A percentile compares a stretch with the other conserved stretches of the same genome.
These are phyloP conservation scores for Gnomoniopsis sp. DNA, from an alignment of 2,329 filamentous ascomycete species.

Conservation along the genomic window DNA sequence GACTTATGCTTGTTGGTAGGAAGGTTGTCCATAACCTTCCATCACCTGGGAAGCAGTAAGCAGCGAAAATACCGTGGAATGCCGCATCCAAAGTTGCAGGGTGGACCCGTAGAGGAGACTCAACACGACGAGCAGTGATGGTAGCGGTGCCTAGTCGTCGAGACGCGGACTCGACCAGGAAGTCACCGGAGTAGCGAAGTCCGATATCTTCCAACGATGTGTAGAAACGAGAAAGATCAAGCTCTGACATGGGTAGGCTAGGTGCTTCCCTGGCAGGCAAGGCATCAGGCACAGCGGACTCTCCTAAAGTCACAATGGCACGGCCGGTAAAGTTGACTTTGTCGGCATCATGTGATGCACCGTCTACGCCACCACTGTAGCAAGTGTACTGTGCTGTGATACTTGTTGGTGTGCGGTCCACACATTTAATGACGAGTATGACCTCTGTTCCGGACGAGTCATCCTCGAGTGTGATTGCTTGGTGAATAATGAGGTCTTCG, in stretches of 20 bases:
- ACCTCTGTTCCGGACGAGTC: background rate
- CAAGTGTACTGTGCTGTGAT: background rate
- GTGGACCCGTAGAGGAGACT: background rate
- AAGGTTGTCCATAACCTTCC: background rate
- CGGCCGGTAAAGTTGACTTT: no score
- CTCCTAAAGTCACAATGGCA: no score
- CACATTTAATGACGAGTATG: background rate
- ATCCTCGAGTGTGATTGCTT: conserved; percentile 17
- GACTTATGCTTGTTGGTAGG: background rate
- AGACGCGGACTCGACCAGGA: background rate
- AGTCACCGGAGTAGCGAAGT: background rate
- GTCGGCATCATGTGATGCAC: background rate
- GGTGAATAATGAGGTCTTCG: conserved; percentile 17
- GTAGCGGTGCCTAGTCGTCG: background rate
- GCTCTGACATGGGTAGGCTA: no score
- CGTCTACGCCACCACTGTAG: background rate
- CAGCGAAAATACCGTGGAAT: background rate
- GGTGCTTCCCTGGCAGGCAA: no score
- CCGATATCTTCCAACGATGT: no score
- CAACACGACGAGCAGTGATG: background rate
- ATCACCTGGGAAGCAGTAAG: background rate
- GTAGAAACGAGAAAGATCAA: no score
- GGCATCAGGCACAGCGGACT: no score
- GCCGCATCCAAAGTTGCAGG: background rate
- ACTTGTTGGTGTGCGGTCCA: background rate